Evolutionary conservation across 2,329 filamentous ascomycete species (phyloP), one percentile per base, ranked within the genome.

Genomic region (Neofusicoccum laricinum): DNA sequence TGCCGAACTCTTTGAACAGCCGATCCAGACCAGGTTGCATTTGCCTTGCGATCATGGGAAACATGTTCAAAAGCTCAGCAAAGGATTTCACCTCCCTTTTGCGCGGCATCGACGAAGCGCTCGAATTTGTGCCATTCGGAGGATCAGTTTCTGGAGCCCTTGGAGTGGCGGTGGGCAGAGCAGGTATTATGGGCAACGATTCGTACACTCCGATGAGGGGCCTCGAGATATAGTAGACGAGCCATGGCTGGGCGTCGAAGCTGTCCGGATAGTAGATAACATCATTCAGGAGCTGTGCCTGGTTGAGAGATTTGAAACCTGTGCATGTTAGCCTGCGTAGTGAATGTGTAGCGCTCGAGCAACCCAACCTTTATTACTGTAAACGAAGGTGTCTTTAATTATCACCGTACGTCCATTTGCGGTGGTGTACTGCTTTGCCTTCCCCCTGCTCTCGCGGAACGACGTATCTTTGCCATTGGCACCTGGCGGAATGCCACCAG

Each of bases 51-150:
- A 99, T 98, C 86, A 96, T 91, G 1, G 95, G 95, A 69, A 98
- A 99, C 70, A 93, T 88, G 69, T 91, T 91, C 46, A 99, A 83
- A 14, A 99, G 84, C 68, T 98, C 95, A 66, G 90, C 89, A 74
- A 99, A 99, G 38, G 86, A 92, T 77, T 89, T 92, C 74, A 99
- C 90, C 66, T 96, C 92, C 77, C 96, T 97, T 79, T 97, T 97
- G 67, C 85, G 85, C 5, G 87, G 86, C 45, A 83, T 75, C 34
- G 82, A 78, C 45, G 73, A 73, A 49, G 70, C 74, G 36, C 68
- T 65, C 21, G 69, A 73, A 45, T 69, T 71, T 5, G 67, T 45
- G 1, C 51, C 32, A n/a, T 40, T 70, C 5, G 57, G n/a, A 8
- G 57, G 36, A 69, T 69, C 67, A 34, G 72, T 67, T 66, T 77